These are phyloP conservation scores for Gossypium raimondii DNA, from an alignment of 345 rosid genomes.

Conservation along the genomic window DNA sequence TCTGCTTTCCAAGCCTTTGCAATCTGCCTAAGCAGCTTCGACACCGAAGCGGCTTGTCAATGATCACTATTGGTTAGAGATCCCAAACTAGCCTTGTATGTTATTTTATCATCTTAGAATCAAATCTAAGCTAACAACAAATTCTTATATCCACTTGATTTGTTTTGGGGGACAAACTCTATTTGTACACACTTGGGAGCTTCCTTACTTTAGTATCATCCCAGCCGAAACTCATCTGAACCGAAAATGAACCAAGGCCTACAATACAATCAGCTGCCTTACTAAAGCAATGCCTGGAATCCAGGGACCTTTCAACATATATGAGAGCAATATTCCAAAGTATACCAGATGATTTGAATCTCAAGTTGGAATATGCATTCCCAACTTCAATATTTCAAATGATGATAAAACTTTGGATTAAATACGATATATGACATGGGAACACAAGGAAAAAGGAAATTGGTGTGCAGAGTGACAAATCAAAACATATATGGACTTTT, in stretches of 20 bases:
- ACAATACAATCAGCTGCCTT: neutral
- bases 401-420: neutral
- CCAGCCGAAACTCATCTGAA: neutral
- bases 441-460: neutral
- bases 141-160: neutral
- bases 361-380: neutral
- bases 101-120: constrained; percentile 1
- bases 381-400: neutral
- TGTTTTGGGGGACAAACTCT: neutral
- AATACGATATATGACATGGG: neutral
- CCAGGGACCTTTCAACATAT: neutral
- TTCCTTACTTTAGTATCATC: neutral
- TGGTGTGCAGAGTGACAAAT: neutral
- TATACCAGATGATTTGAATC: neutral
- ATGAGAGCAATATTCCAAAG: neutral
- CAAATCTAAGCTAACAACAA: constrained; percentile 1
- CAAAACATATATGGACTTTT: neutral
- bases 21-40: constrained; percentile 92
- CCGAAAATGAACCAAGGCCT: neutral
- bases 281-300: neutral
- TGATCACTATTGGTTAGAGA: constrained; percentile 26
- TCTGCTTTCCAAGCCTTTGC: constrained; percentile 96
- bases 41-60: constrained; percentile 87
- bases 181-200: neutral
- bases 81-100: constrained; percentile 17